Evolutionary conservation across 2,329 filamentous ascomycete genomes (phyloP), one percentile per base, ranked within the genome.

Genomic region (Plenodomus lindquistii): DNA sequence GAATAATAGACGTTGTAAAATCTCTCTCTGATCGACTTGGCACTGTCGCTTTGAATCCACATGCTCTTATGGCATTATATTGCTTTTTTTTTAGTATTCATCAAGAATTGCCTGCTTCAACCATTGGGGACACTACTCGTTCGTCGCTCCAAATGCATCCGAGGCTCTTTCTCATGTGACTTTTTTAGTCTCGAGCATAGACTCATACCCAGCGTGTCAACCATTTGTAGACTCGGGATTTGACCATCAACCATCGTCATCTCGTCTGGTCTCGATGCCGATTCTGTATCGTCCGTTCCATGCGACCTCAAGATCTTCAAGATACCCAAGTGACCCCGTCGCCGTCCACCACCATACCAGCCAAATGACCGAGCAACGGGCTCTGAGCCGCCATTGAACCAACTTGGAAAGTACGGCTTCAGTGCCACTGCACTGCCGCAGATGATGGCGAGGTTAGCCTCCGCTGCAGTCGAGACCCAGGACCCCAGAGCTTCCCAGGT

Each of bases 401-500:
- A 52, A 9, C 37, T 20, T 7, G 37, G 41, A 22, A 51, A 55
- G 24, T 48, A 52, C 1, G 37, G 24, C 16, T 48, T 52, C 2
- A 55, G 41, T 2, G 52, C 52, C 0, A 49, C 49, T 3, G 44
- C 49, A 11, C 42, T 50, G 2, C 46, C 49, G 20, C 52, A 55
- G 37, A 55, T 52, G 16, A 52, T 41, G 10, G 43, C 40, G 3
- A 53, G 36, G 37, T 55, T 52, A 8, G 49, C 35, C 44, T 55
- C 52, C 2, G 48, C 43, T 8, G 36, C 40, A 2, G 51, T 50
- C 7, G 46, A 34, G 7, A 54, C 44, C 51, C 51, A 54, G 2
- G 47, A 48, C 3, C 40, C 43, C 3, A 50, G 40, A 2, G 51
- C 47, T 34, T 50, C 46, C 51, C 51, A 54, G 27, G 42, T 39